Percentiles rank a stretch among this genome's conserved stretches.
These are phyloP conservation scores for Paramyrothecium sp. DNA, from an alignment of 2,329 filamentous ascomycete genomes.

Conservation along the genomic window DNA sequence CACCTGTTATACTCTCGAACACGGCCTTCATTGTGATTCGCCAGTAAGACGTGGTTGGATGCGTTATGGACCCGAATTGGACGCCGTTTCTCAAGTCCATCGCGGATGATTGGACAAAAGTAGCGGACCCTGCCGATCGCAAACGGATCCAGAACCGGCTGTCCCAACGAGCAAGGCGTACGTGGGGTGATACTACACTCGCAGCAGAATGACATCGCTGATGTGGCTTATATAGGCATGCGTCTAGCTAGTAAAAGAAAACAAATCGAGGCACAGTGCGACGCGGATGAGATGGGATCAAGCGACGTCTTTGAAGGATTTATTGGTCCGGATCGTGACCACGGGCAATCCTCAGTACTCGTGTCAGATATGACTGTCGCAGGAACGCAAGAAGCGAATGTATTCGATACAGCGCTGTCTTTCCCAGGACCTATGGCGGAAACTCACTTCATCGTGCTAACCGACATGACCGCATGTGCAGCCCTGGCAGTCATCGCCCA, in stretches of 20 bases:
- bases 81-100: not conserved
- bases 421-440: not conserved
- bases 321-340: not conserved
- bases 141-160: constrained; percentile 16
- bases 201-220: not conserved
- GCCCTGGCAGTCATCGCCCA: not conserved
- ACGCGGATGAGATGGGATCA: not conserved
- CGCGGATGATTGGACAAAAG: constrained; percentile 11
- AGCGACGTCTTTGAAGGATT: not conserved
- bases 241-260: not conserved
- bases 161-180: constrained; percentile 13
- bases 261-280: not conserved
- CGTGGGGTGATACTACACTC: not conserved
- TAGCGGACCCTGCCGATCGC: constrained; percentile 8
- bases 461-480: not conserved
- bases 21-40: no score
- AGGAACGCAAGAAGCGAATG: not conserved
- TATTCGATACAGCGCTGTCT: not conserved
- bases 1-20: no score
- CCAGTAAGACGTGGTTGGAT: no score
- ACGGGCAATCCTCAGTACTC: not conserved
- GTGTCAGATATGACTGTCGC: not conserved
- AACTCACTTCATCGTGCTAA: constrained; percentile 3
- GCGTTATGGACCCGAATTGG: constrained; percentile 1
- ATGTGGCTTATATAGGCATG: not conserved